Conservation (phyloP, 2,329 filamentous ascomycete species). For the Pseudohalonectria lignicola region DNA sequence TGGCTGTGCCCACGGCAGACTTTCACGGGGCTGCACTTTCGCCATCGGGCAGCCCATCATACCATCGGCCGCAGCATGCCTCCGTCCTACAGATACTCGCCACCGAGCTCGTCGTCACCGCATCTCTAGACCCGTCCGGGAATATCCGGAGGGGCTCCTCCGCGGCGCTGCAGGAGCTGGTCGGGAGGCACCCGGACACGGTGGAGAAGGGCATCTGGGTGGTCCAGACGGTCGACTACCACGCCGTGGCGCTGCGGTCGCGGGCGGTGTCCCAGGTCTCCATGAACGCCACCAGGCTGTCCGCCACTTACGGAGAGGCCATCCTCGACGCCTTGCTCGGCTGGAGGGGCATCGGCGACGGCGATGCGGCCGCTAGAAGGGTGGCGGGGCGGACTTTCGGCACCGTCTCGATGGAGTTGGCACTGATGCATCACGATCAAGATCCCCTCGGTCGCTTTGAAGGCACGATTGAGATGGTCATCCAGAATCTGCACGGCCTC, state of each 20-base stretch:
- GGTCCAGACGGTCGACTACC: constrained; percentile 87
- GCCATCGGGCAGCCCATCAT: not conserved
- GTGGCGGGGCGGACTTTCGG: constrained; percentile 63
- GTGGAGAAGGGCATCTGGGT: constrained; percentile 72
- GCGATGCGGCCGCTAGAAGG: constrained; percentile 63
- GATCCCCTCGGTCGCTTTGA: constrained; percentile 16
- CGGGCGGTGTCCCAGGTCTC: constrained; percentile 74
- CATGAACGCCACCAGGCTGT: constrained; percentile 54
- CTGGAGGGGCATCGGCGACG: constrained; percentile 82
- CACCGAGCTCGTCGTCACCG: constrained; percentile 68
- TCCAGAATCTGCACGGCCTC: constrained; percentile 31
- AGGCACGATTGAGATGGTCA: constrained; percentile 28
- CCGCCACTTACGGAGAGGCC: constrained; percentile 49
- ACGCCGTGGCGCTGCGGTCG: constrained; percentile 78
- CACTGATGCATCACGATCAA: constrained; percentile 10
- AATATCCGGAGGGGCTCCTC: constrained; percentile 91
- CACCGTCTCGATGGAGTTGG: constrained; percentile 32
- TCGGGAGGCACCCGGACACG: constrained; percentile 83
- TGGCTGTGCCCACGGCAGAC: constrained; percentile 40
- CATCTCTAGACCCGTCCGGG: constrained; percentile 78
- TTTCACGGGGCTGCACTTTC: constrained; percentile 23
- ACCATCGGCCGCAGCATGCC: not conserved
- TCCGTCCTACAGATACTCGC: constrained; percentile 68
- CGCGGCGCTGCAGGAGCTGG: constrained; percentile 85
- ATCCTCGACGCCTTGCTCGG: constrained; percentile 61